Base-by-base conservation (phyloP, 306 rosid genomes). In the Pueraria montana region DNA sequence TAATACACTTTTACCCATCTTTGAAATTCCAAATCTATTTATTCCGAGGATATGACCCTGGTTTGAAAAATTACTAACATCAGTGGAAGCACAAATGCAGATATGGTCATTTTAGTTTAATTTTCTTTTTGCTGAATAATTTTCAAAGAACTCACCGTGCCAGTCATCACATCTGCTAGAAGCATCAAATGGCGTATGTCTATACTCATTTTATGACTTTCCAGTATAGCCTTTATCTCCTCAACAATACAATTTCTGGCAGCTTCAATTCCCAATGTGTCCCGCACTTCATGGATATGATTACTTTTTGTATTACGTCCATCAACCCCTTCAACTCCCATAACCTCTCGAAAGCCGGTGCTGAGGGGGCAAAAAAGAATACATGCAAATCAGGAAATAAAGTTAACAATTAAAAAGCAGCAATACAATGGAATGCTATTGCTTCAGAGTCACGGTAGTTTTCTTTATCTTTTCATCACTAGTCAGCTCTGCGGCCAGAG, bases 171-270 rank as follows among this genome's bases (percentile, higher is more conserved):
- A 87, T 95, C 99, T 27, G 98, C 98, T 64, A 95, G 89, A 86
- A 95, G 97, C 95, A 90, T 93, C 94, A 95, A 93, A 86, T 95
- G 99, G 50, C 99, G 97, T 72, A 80, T 81, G 67, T 95, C 99
- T 81, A 95, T 93, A 88, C 89, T 91, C 98, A 95, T 92, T 73
- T 87, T 97, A 95, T 95, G 63, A 8, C 30, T 55, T 2, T 55
- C 63, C 13, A 55, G 93, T 91, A 52, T 79, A 81, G n/a, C n/a
- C 56, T 93, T 90, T 52, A 95, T 95, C 91, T 93, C 97, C 5
- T 89, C 89, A 72, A 92, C 94, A 80, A 93, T 95, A 40, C 94
- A 79, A 55, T 80, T 83, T 86, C 99, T 95, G 43, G 99, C 96
- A 75, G 97, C 99, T 90, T 95, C 99, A 80, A 95, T 93, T 81